phyloP scores from a whole-genome alignment of 1,284 basidiomycete genomes.

The Pseudozyma pruni region DNA sequence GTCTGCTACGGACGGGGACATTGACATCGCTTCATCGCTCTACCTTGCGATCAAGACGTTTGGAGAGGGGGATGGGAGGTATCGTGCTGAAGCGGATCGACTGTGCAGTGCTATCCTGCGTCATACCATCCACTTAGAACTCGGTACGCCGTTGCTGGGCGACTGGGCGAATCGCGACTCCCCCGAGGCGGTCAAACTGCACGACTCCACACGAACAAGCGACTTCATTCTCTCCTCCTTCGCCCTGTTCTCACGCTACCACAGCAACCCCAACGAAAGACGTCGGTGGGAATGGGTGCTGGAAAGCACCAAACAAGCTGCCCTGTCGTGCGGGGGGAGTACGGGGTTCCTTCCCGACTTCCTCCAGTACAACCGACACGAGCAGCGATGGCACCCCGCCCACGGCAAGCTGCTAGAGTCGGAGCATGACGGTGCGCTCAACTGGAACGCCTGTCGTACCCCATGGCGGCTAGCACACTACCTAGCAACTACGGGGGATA shows the following conservation, averaged over 20 bases:
- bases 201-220: conserved; percentile 51
- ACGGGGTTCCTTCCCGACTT: conserved; percentile 60
- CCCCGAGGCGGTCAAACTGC: conserved; percentile 34
- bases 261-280: conserved; percentile 31
- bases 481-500: conserved; percentile 53
- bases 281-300: conserved; percentile 52
- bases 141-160: conserved; percentile 56
- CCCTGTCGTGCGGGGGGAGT: conserved; percentile 12
- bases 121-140: conserved; percentile 48
- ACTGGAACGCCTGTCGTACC: conserved; percentile 64
- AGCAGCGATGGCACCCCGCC: conserved; percentile 35
- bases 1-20: conserved; percentile 61
- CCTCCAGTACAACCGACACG: conserved; percentile 21
- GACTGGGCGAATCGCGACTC: conserved; percentile 58
- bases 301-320: conserved; percentile 42
- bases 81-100: conserved; percentile 39
- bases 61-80: conserved; percentile 43
- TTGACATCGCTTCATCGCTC: conserved; percentile 60
- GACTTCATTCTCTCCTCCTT: conserved; percentile 61
- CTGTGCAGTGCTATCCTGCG: conserved; percentile 37
- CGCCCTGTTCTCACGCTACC: conserved; percentile 46
- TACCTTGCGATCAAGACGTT: conserved; percentile 44
- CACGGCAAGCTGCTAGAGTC: conserved; percentile 53
- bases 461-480: conserved; percentile 62
- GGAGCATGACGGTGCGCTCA: conserved; percentile 55